A percentile compares a stretch with the other conserved stretches of the same genome.
These are phyloP conservation scores for Paracoccidioides lutzii DNA, from an alignment of 2,329 filamentous ascomycete species.

Conservation along the genomic window DNA sequence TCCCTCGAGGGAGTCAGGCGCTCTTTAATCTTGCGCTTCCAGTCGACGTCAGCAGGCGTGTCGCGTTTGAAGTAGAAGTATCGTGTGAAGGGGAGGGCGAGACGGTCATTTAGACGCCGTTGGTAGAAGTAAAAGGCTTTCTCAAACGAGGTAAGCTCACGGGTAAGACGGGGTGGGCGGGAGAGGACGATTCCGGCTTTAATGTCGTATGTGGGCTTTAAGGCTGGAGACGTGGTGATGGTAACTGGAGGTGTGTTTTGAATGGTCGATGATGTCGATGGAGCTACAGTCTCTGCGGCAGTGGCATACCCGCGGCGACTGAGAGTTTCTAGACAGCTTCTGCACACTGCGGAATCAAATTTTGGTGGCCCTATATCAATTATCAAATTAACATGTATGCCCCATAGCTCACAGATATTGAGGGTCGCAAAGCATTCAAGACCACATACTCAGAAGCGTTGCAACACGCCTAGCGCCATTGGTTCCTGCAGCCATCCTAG, in stretches of 20 bases:
- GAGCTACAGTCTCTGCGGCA: constrained; percentile 25
- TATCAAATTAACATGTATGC: background rate
- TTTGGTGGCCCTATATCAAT: constrained; percentile 14
- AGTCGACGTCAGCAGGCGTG: constrained; percentile 73
- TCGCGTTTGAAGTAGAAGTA: constrained; percentile 93
- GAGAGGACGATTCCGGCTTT: constrained; percentile 69
- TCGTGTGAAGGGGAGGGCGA: constrained; percentile 73
- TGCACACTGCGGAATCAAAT: constrained; percentile 29
- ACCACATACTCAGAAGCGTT: constrained; percentile 26
- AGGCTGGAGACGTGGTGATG: constrained; percentile 17
- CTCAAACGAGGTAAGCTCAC: constrained; percentile 74
- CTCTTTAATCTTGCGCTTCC: constrained; percentile 71
- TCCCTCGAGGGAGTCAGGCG: constrained; percentile 70
- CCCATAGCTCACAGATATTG: background rate
- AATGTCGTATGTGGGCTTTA: constrained; percentile 32
- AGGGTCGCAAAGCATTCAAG: background rate
- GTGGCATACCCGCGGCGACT: constrained; percentile 30
- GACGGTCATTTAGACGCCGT: constrained; percentile 85
- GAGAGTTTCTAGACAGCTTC: constrained; percentile 31
- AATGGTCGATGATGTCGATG: constrained; percentile 11
- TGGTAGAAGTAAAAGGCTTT: constrained; percentile 94
- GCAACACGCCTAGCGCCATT: constrained; percentile 30
- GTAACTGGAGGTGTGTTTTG: constrained; percentile 10
- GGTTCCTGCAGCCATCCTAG: constrained; percentile 28
- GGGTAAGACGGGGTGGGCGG: constrained; percentile 75